Percentiles rank a stretch among this genome's conserved stretches.
Evolutionary conservation across 345 rosid species (phyloP).

Genomic region (Camelina neglecta): DNA sequence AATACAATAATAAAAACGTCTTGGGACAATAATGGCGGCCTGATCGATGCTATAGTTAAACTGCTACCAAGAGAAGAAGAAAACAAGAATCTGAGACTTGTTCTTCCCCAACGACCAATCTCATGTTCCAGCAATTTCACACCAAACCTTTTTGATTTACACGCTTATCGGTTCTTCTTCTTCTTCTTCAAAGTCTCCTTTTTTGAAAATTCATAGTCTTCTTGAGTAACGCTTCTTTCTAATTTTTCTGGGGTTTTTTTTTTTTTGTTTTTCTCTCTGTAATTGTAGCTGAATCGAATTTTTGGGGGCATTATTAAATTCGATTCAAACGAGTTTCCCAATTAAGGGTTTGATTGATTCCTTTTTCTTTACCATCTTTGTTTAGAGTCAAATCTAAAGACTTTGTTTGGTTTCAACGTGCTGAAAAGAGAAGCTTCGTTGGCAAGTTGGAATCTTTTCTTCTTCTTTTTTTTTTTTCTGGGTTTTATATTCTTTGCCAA

Average conservation of each 20-base stretch:
- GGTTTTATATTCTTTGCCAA: constrained; percentile 40
- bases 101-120: constrained; percentile 36
- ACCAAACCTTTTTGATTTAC: constrained; percentile 18
- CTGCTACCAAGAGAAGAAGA: constrained; percentile 3
- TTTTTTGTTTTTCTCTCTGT: constrained; percentile 12
- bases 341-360: constrained; percentile 23
- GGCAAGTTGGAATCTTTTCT: constrained; percentile 26
- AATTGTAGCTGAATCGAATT: constrained; percentile 7
- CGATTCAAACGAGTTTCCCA: constrained; percentile 26
- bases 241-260: not conserved
- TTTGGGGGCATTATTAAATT: not conserved
- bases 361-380: not conserved
- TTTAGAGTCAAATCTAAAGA: constrained; percentile 19
- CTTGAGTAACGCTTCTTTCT: not conserved
- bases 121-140: constrained; percentile 4
- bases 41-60: constrained; percentile 16
- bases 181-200: not conserved
- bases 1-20: not conserved
- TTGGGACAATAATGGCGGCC: constrained; percentile 36
- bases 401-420: constrained; percentile 20
- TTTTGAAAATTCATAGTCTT: constrained; percentile 11
- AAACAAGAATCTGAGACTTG: constrained; percentile 13
- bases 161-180: constrained; percentile 30
- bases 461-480: constrained; percentile 17
- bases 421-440: constrained; percentile 32